Percentiles rank a stretch among this genome's conserved stretches.
Evolutionary conservation across 371 early-diverging fungal genomes (phyloP).

Genomic region (Chytridium lagenaria): DNA sequence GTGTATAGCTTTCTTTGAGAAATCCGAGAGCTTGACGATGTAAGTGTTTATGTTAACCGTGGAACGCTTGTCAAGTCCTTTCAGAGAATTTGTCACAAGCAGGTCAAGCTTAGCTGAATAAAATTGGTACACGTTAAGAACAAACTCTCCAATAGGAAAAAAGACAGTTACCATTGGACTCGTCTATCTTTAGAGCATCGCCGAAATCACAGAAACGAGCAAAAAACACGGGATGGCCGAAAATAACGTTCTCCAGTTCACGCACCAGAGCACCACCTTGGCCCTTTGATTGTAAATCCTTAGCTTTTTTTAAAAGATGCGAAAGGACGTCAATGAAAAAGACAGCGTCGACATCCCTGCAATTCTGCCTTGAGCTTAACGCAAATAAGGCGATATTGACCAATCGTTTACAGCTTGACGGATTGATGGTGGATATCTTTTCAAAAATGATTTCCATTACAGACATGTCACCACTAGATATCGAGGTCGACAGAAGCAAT

Average conservation of each 20-base stretch:
- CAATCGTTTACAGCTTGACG: not conserved
- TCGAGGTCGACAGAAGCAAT: not conserved
- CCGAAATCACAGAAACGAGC: no score
- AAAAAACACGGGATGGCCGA: no score
- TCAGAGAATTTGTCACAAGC: not conserved
- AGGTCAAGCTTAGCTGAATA: not conserved
- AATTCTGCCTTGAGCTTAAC: not conserved
- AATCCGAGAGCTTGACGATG: not conserved
- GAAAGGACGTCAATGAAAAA: not conserved
- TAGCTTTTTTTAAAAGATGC: no score
- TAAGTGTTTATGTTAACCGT: not conserved
- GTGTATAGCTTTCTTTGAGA: not conserved
- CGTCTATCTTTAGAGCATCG: no score
- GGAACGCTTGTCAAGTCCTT: not conserved
- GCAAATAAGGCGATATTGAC: not conserved
- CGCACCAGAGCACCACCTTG: no score
- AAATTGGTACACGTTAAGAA: no score
- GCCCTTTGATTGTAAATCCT: no score
- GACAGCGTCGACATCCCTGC: not conserved
- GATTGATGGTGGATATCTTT: not conserved
- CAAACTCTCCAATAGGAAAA: no score
- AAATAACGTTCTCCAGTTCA: no score
- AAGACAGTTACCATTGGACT: no score
- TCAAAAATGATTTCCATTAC: not conserved
- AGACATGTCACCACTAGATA: not conserved